Percentiles rank a stretch among this genome's conserved stretches.
Evolutionary conservation across 192 early-diverging fungal species (phyloP).

Genomic region (Blastocladiella britannica): DNA sequence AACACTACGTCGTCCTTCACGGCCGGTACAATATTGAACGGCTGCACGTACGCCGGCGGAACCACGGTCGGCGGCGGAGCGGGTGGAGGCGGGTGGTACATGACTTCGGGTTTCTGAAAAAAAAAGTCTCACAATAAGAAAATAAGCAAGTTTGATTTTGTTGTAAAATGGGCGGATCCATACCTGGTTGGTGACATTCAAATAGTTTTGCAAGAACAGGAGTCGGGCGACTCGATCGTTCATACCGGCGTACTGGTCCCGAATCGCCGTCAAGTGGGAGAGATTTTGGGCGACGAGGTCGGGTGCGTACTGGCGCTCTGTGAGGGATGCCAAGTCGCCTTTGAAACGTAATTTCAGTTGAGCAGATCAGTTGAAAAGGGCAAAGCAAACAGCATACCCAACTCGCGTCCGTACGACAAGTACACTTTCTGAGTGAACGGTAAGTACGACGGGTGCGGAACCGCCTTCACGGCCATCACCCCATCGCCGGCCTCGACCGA

Average conservation of each 20-base stretch:
- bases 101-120: background rate
- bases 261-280: background rate
- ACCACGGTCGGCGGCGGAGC: background rate
- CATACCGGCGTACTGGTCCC: constrained; percentile 6
- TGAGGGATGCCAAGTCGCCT: background rate
- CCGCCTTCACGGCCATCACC: constrained; percentile 17
- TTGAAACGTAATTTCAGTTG: background rate
- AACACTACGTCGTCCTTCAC: background rate
- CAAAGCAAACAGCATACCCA: constrained; percentile 1
- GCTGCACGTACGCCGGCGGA: background rate
- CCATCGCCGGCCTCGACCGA: constrained; percentile 9
- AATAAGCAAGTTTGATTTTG: background rate
- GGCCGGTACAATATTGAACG: background rate
- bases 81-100: background rate
- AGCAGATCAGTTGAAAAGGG: background rate
- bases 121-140: background rate
- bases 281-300: background rate
- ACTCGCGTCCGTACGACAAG: constrained; percentile 13
- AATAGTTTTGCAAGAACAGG: constrained; percentile 5
- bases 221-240: constrained; percentile 4
- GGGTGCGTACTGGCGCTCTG: constrained; percentile 3
- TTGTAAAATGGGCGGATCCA: background rate
- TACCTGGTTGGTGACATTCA: background rate
- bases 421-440: constrained; percentile 11
- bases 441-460: constrained; percentile 20